A percentile compares a stretch with the other conserved stretches of the same genome.
Evolutionary conservation across 2,329 filamentous ascomycete genomes (phyloP).

Genomic region (Calonectria pseudoreteaudii): DNA sequence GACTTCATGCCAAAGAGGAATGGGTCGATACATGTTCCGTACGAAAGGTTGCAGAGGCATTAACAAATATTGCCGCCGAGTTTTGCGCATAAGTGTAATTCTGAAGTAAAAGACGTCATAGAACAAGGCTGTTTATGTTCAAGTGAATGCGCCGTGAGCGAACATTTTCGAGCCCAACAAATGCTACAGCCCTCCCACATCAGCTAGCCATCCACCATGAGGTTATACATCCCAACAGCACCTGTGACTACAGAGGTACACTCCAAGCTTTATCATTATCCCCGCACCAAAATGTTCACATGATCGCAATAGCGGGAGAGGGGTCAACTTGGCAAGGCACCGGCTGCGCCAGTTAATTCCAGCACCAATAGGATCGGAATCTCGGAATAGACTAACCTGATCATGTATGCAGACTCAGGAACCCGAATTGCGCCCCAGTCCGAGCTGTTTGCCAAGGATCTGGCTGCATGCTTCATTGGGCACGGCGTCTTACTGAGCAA

Average conservation of each 20-base stretch:
- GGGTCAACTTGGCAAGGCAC: neutral
- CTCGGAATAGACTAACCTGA: neutral
- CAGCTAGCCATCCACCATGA: neutral
- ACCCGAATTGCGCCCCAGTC: neutral
- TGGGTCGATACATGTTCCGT: constrained; percentile 60
- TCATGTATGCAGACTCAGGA: constrained; percentile 3
- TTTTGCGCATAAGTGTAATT: constrained; percentile 45
- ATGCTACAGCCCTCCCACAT: neutral
- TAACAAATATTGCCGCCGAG: constrained; percentile 41
- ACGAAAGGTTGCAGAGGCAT: constrained; percentile 44
- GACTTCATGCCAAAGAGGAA: constrained; percentile 63
- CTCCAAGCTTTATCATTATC: neutral
- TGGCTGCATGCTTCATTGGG: neutral
- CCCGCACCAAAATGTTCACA: neutral
- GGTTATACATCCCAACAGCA: neutral
- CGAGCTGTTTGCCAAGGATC: neutral
- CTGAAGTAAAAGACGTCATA: neutral
- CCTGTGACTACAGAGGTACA: too few species aligned
- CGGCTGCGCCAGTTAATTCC: neutral
- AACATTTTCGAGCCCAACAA: neutral
- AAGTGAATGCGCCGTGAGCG: neutral
- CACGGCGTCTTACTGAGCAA: neutral
- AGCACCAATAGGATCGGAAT: neutral
- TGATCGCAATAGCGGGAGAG: neutral
- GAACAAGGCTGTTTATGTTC: neutral